Evolutionary conservation across 75 land plant species (phyloP), one percentile per base, ranked within the genome.

Genomic region (Cupressus sempervirens): DNA sequence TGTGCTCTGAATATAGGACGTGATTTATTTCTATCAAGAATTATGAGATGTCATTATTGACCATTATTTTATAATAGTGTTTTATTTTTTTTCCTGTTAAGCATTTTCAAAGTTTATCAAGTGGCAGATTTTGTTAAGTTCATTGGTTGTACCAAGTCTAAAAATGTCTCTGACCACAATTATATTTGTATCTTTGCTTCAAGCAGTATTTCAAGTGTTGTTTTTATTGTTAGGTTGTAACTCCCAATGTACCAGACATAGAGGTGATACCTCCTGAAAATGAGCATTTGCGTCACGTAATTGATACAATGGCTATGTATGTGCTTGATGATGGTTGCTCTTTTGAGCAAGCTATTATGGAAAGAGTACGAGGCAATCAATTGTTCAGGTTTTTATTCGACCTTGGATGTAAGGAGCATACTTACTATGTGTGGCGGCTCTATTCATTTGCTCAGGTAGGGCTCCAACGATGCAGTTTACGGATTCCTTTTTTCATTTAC

Each of bases 361-460:
- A 91, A 86, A 91, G 92, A 65, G 91, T 86, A 20, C 91, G 92
- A 18, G 91, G 88, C 52, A 90, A 91, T 80, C 76, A 86, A 40
- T 68, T 91, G 58, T 91, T 91, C 84, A 53, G 65, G n/a, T 91
- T 91, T 73, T 87, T 91, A 16, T 91, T 91, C 81, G 92, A 91
- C 84, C 91, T 91, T 20, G 86, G 88, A 82, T 87, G 87, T 62
- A 87, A 38, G 38, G 91, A 91, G 56, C 92, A 91, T 80, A 89
- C 92, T n/a, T 91, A 91, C 86, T 91, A 91, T 87, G 91, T 91
- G 45, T 91, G 92, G 92, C 88, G 92, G 38, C 88, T 91, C 26
- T 91, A 91, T 87, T 91, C 92, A 48, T 91, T 91, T 87, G 91
- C 92, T 75, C 92, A 91, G 92, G 92, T 89, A 83, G n/a, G n/a